A percentile compares a stretch with the other conserved stretches of the same genome.
Conservation (phyloP, 345 rosid genomes). For the Hevea brasiliensis region DNA sequence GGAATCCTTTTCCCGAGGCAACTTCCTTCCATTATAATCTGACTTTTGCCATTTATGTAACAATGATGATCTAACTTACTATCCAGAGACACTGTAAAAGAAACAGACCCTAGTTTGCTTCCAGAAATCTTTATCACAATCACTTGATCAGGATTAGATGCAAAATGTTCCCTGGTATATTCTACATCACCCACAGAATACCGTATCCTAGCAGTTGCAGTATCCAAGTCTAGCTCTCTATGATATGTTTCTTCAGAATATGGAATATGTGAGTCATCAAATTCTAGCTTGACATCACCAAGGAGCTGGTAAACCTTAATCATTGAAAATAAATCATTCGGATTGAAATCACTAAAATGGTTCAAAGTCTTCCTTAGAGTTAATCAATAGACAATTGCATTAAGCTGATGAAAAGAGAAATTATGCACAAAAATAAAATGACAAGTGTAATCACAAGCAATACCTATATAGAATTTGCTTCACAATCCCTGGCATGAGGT, state of each 20-base stretch:
- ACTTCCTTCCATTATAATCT: conserved; percentile 64
- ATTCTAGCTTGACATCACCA: conserved; percentile 78
- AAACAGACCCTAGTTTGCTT: conserved; percentile 60
- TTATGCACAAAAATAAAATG: no score
- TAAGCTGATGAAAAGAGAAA: neutral
- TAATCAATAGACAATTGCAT: neutral
- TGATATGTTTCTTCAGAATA: conserved; percentile 60
- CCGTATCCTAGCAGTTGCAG: conserved; percentile 61
- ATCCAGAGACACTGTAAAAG: conserved; percentile 63
- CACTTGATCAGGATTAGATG: conserved; percentile 74
- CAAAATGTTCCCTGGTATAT: conserved; percentile 64
- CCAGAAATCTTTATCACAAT: conserved; percentile 66
- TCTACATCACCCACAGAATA: conserved; percentile 59
- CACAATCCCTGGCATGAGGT: no score
- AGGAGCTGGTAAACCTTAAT: conserved; percentile 81
- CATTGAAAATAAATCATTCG: conserved; percentile 21
- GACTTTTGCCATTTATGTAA: conserved; percentile 42
- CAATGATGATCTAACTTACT: conserved; percentile 58
- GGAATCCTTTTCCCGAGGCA: conserved; percentile 74
- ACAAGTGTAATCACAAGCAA: neutral
- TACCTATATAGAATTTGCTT: no score
- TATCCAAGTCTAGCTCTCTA: conserved; percentile 84
- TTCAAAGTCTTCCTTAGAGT: neutral
- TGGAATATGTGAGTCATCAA: conserved; percentile 58
- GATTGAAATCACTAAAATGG: neutral